Conservation (phyloP, 169 alveolate species). For the Cryptosporidium muris region DNA sequence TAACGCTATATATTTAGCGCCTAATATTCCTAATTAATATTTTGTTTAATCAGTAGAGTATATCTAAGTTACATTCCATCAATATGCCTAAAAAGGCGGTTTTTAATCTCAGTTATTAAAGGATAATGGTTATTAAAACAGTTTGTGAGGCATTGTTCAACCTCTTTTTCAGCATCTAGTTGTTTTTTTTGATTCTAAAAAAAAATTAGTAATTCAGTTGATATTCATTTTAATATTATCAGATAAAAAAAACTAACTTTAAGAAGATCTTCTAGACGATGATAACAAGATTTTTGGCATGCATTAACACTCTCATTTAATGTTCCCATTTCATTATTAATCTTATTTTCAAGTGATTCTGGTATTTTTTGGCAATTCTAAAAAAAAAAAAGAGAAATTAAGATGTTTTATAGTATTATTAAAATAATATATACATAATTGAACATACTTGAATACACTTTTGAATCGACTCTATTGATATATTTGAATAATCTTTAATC, state of each 20-base stretch:
- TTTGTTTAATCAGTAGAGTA: too few species aligned
- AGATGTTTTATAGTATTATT: neutral
- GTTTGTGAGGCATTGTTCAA: slow-evolving; percentile 8
- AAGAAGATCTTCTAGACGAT: slow-evolving; percentile 8
- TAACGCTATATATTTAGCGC: too few species aligned
- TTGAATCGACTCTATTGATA: slow-evolving; percentile 6
- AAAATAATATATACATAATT: neutral
- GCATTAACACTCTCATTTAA: slow-evolving; percentile 11
- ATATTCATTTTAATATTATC: neutral
- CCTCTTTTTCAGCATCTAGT: neutral
- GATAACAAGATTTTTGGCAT: slow-evolving; percentile 10
- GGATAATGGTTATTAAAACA: slow-evolving; percentile 26
- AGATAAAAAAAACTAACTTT: slow-evolving; percentile 2
- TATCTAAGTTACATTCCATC: too few species aligned
- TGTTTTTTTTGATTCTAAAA: slow-evolving; percentile 21
- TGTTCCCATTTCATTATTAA: slow-evolving; percentile 3
- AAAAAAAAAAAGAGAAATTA: neutral
- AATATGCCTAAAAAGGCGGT: neutral
- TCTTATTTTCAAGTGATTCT: slow-evolving; percentile 18
- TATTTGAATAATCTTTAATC: too few species aligned
- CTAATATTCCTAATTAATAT: too few species aligned
- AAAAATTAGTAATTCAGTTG: neutral
- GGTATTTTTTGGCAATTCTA: slow-evolving; percentile 19
- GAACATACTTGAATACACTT: slow-evolving; percentile 9
- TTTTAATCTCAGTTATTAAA: neutral